Conservation (phyloP, 2,329 filamentous ascomycete species). For the Phialocephala subalpina region DNA sequence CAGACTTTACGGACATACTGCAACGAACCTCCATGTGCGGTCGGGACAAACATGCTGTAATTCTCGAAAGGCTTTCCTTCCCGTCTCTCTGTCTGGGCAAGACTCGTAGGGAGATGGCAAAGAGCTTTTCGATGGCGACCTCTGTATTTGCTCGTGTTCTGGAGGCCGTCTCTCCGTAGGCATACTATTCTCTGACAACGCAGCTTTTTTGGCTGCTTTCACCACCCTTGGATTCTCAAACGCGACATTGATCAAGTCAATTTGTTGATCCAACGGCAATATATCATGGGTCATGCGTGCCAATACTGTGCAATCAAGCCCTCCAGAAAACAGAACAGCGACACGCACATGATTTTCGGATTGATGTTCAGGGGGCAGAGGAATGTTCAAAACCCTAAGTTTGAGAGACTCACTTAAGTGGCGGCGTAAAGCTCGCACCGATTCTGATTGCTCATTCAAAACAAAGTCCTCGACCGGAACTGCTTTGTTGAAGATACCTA, state of each 20-base stretch:
- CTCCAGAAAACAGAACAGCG: conserved; percentile 91
- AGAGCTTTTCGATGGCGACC: background rate
- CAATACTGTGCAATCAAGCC: conserved; percentile 89
- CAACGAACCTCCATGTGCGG: conserved; percentile 84
- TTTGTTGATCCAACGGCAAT: conserved; percentile 69
- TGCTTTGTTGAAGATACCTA: conserved; percentile 45
- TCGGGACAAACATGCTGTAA: conserved; percentile 72
- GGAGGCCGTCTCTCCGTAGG: conserved; percentile 11
- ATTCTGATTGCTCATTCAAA: conserved; percentile 52
- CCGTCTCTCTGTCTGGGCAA: conserved; percentile 91
- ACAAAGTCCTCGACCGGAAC: conserved; percentile 45
- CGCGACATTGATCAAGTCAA: conserved; percentile 94
- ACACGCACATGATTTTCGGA: conserved; percentile 58
- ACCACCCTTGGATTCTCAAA: conserved; percentile 90
- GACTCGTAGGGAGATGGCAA: conserved; percentile 69
- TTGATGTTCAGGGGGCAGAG: conserved; percentile 56
- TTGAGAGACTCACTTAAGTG: conserved; percentile 68
- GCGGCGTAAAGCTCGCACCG: conserved; percentile 60
- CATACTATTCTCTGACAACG: conserved; percentile 41
- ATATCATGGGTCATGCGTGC: conserved; percentile 83
- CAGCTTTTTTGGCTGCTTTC: conserved; percentile 56
- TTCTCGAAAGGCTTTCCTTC: conserved; percentile 81
- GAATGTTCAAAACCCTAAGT: conserved; percentile 71
- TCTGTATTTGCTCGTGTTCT: background rate
- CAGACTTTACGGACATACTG: conserved; percentile 53